Base-by-base conservation (phyloP, 768 basidiomycete species). In the Mycena capillaripes region DNA sequence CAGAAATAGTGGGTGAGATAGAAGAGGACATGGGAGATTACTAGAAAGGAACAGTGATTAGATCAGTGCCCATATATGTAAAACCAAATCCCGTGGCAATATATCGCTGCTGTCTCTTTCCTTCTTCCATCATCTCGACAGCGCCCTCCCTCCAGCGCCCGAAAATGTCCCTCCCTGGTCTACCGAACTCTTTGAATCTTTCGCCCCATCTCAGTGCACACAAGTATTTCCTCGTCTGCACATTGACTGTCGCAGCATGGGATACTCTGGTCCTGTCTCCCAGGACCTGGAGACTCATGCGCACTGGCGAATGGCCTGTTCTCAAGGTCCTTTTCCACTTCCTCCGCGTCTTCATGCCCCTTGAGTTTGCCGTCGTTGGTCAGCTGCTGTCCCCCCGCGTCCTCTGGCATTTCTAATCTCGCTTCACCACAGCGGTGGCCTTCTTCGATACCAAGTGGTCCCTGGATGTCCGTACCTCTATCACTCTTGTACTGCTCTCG, bases 141-240 rank as follows among this genome's bases (percentile, higher is more conserved):
- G n/a, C n/a, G n/a, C n/a, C n/a, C n/a, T n/a, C n/a, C n/a, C n/a
- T n/a, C n/a, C n/a, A n/a, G n/a, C n/a, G n/a, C n/a, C n/a, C n/a
- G n/a, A n/a, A n/a, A n/a, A 60, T 53, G 46, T 29, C 57, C 48
- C 25, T 74, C 21, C 71, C 80, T 52, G 29, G 74, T 5, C 85
- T 95, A 10, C 95, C 95, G 21, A 81, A 86, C 64, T 93, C 90
- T 27, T 90, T 96, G 78, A 84, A 92, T 75, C 89, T 95, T 7
- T 88, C 95, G 0, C 88, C 95, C 2, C 95, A 94, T 79, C 86
- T 96, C 40, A 90, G 89, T 34, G 95, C 95, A 0, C 95, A 95
- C 86, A 95, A 96, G 82, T 96, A 96, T 77, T 95, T 96, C 79
- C 89, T 94, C 56, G 95, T 96, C 74, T 96, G 95, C 85, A 94